Percentiles rank a stretch among this genome's conserved stretches.
phyloP scores from a whole-genome alignment of 2,329 filamentous ascomycete species.

The Talaromyces sp. region DNA sequence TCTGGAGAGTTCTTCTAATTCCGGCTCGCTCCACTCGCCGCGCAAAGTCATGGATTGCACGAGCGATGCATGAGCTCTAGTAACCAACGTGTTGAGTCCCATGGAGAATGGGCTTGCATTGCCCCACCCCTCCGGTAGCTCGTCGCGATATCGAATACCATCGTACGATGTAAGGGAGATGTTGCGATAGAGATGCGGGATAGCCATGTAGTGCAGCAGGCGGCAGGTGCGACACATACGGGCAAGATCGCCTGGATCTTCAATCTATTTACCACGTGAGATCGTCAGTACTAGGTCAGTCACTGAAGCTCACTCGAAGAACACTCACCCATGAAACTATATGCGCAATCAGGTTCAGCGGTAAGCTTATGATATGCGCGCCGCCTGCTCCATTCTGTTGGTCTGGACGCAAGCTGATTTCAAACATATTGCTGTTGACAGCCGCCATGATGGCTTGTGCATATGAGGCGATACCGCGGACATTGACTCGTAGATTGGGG shows the following conservation, averaged over 20 bases:
- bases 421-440: conserved; percentile 44
- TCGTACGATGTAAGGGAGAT: conserved; percentile 58
- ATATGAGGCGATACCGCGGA: conserved; percentile 21
- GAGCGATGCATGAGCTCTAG: conserved; percentile 51
- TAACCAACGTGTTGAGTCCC: conserved; percentile 61
- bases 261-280: conserved; percentile 42
- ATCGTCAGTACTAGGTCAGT: background rate
- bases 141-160: conserved; percentile 57
- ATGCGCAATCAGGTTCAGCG: conserved; percentile 57
- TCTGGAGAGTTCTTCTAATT: conserved; percentile 56
- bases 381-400: conserved; percentile 24
- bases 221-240: conserved; percentile 59
- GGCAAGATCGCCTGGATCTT: conserved; percentile 57
- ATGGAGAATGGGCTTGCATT: conserved; percentile 61
- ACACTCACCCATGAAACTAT: conserved; percentile 52
- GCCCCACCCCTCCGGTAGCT: conserved; percentile 59
- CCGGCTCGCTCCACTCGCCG: conserved; percentile 58
- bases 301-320: conserved; percentile 24
- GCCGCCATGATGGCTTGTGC: conserved; percentile 39
- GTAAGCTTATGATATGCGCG: conserved; percentile 43
- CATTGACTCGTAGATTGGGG: conserved; percentile 24
- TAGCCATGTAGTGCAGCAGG: conserved; percentile 62
- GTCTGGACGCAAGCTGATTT: conserved; percentile 32
- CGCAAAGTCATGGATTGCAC: conserved; percentile 52
- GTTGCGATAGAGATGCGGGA: conserved; percentile 58